Evolutionary conservation across 352 stramenopile species (phyloP).

Genomic region (Elongisporangium prolatum): DNA sequence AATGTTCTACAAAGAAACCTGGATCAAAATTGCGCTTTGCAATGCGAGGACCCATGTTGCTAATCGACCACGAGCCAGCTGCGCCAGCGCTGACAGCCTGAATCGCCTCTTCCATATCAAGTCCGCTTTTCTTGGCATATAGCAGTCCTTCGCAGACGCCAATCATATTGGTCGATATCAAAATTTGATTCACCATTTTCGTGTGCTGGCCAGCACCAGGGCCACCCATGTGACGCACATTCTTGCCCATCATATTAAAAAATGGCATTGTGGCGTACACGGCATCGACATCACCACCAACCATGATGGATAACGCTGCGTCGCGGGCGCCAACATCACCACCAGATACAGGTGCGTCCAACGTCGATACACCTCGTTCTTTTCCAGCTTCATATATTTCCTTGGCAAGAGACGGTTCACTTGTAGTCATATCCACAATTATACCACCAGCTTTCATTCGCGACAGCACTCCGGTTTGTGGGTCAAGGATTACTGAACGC

Average conservation of each 20-base stretch:
- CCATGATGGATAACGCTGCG: conserved; percentile 87
- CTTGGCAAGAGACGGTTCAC: conserved; percentile 81
- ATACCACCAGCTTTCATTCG: conserved; percentile 74
- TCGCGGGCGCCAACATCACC: conserved; percentile 87
- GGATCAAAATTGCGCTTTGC: conserved; percentile 86
- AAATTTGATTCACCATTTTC: conserved; percentile 92
- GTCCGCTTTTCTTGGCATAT: conserved; percentile 83
- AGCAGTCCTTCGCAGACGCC: conserved; percentile 85
- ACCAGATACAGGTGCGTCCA: conserved; percentile 84
- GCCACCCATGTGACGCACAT: conserved; percentile 85
- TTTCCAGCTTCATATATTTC: conserved; percentile 82
- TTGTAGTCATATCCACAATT: conserved; percentile 91
- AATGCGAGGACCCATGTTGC: conserved; percentile 87
- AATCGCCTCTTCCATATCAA: conserved; percentile 88
- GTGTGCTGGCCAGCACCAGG: conserved; percentile 83
- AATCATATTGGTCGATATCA: conserved; percentile 88
- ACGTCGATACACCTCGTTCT: conserved; percentile 56
- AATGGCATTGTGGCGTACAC: conserved; percentile 82
- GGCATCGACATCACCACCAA: conserved; percentile 80
- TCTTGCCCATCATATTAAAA: conserved; percentile 88
- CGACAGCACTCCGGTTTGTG: conserved; percentile 57
- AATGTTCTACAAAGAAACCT: conserved; percentile 91
- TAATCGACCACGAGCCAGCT: conserved; percentile 87
- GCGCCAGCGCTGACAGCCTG: conserved; percentile 78
- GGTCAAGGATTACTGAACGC: conserved; percentile 65